Conservation (phyloP, 345 rosid genomes). For the Diplotaxis tenuifolia region DNA sequence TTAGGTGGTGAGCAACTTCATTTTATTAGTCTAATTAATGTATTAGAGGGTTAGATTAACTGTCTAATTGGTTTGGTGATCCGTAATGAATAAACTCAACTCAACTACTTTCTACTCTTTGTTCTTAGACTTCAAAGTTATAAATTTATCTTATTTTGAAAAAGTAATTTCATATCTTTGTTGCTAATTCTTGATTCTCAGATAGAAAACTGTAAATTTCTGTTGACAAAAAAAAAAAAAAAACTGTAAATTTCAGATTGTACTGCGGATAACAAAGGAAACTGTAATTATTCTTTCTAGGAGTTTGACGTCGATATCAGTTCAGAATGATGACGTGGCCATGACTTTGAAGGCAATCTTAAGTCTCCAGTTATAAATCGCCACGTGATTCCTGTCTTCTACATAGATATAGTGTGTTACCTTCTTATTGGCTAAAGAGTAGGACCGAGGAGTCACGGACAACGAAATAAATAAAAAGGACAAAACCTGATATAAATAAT, state of each 20-base stretch:
- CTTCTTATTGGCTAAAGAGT: constrained; percentile 13
- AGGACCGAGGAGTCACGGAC: neutral
- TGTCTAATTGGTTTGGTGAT: constrained; percentile 16
- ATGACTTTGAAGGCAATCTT: constrained; percentile 11
- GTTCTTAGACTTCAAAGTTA: neutral
- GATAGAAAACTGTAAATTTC: neutral
- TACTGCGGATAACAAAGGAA: neutral
- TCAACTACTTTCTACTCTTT: constrained; percentile 6
- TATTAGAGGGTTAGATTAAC: constrained; percentile 1
- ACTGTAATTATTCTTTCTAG: neutral
- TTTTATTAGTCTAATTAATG: neutral
- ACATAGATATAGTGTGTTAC: neutral
- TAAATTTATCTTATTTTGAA: neutral
- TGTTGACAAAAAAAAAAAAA: no score
- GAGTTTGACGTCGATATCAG: neutral
- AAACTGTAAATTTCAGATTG: neutral
- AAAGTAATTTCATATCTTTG: neutral
- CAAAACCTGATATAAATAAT: neutral
- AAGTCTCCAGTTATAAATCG: neutral
- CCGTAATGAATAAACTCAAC: constrained; percentile 13
- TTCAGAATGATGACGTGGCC: constrained; percentile 11
- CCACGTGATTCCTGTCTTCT: neutral
- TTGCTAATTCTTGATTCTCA: neutral
- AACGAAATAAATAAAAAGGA: neutral
- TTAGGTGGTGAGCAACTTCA: neutral